Evolutionary conservation across 768 basidiomycete genomes (phyloP), one percentile per base, ranked within the genome.

Genomic region (Russula sp.): DNA sequence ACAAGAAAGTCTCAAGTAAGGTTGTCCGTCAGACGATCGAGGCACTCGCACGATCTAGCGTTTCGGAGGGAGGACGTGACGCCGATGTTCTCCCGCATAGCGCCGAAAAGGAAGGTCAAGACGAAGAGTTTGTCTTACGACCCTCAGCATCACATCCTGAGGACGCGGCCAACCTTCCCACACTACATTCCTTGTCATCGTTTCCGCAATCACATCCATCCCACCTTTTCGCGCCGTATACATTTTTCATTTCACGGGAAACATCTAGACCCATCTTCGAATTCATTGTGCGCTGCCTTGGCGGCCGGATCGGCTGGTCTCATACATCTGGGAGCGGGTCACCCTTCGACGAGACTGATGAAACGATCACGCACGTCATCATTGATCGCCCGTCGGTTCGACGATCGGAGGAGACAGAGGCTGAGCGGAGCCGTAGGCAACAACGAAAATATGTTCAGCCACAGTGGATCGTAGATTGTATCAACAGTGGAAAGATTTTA

Each of bases 391-490:
- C 97, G 1, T 67, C 84, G 38, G 76, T 81, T 13, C 78, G 78
- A 66, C 78, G 75, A 66, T 57, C 71, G 28, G 75, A 80, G 59
- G 87, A 85, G 71, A 80, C 81, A 0, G 68, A 78, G 18, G 84
- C 83, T 58, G 84, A 88, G 68, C 81, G 83, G 69, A 84, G 87
- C 69, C 79, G 82, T 49, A 80, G 85, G 42, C 76, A 80, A 50
- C 84, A 84, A 73, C 83, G 94, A 71, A 93, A 91, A 72, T 92
- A 90, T 74, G 83, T 98, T 20, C 97, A 98, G 75, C 97, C 97
- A 13, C 96, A 98, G 75, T 98, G 97, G 97, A 83, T 97, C 36
- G 92, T 93, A 40, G 97, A 99, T 74, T 97, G 91, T 74, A 86
- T 97, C 73, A 99, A 99, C 73, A 83, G 85, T 9, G 87, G 88